A percentile compares a stretch with the other conserved stretches of the same genome.
These are phyloP conservation scores for Penicillium paneum DNA, from an alignment of 2,329 filamentous ascomycete species.

Conservation along the genomic window DNA sequence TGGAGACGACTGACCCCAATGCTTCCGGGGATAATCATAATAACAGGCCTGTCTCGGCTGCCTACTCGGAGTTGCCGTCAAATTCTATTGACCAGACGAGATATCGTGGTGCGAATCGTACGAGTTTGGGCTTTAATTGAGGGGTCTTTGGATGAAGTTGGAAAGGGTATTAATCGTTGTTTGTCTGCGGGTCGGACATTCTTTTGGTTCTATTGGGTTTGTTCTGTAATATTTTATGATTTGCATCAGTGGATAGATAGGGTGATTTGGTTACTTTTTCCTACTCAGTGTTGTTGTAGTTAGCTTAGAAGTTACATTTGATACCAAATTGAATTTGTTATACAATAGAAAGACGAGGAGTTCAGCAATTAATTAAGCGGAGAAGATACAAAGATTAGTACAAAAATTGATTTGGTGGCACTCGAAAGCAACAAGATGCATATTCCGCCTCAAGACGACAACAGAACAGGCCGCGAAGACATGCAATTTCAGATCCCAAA, in stretches of 20 bases:
- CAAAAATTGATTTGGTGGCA: background rate
- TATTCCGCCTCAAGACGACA: background rate
- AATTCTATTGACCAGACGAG: constrained; percentile 24
- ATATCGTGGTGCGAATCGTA: constrained; percentile 33
- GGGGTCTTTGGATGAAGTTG: background rate
- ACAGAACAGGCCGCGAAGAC: background rate
- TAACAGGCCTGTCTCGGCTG: background rate
- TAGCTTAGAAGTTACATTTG: background rate
- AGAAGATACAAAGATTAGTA: background rate
- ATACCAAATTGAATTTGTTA: background rate
- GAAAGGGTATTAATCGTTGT: background rate
- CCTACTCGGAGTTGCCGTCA: constrained; percentile 6
- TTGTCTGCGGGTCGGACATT: constrained; percentile 1
- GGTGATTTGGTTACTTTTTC: background rate
- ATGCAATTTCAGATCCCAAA: background rate
- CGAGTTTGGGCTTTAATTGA: constrained; percentile 24
- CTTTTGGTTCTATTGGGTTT: background rate
- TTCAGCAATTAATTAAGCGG: too few relatives aligned
- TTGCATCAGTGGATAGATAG: constrained; percentile 1
- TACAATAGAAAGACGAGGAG: background rate
- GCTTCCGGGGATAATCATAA: constrained; percentile 25
- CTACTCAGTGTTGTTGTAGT: background rate
- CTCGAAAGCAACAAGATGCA: background rate
- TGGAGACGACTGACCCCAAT: constrained; percentile 23
- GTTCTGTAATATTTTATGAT: background rate